Evolutionary conservation across 257 asterid genomes (phyloP).

Genomic region (Fraxinus pennsylvanica): DNA sequence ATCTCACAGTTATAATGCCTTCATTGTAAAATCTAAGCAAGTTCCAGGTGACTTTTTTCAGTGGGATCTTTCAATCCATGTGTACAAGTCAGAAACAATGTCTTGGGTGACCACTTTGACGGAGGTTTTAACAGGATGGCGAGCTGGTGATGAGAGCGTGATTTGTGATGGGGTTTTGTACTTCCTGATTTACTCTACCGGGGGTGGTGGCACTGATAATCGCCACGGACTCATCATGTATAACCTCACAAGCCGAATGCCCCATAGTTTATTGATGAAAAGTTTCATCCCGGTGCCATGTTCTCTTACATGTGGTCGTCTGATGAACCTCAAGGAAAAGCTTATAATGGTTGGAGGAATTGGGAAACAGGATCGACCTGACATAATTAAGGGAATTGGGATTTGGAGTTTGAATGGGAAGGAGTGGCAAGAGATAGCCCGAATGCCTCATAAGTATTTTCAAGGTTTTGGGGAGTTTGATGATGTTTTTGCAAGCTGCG

Average conservation of each 20-base stretch:
- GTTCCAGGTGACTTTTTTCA: conserved; percentile 73
- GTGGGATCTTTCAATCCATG: conserved; percentile 82
- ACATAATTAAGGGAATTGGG: conserved; percentile 85
- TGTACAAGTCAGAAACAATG: conserved; percentile 62
- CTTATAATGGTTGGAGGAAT: conserved; percentile 94
- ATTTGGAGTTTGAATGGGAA: conserved; percentile 76
- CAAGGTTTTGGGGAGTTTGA: conserved; percentile 97
- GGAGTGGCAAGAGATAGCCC: conserved; percentile 75
- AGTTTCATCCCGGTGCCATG: conserved; percentile 79
- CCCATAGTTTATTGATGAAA: conserved; percentile 47
- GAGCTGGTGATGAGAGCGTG: conserved; percentile 94
- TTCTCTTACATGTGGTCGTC: conserved; percentile 88
- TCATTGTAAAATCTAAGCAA: conserved; percentile 74
- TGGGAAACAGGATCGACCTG: conserved; percentile 79
- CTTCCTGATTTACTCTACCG: conserved; percentile 72
- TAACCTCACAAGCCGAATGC: conserved; percentile 44
- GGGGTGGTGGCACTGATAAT: conserved; percentile 54
- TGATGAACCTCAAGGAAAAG: conserved; percentile 80
- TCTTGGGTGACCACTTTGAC: conserved; percentile 61
- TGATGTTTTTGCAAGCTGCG: conserved; percentile 94
- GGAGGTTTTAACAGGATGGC: conserved; percentile 79
- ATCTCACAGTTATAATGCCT: conserved; percentile 45
- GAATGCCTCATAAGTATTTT: conserved; percentile 85
- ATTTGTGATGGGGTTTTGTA: conserved; percentile 74
- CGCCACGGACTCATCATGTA: conserved; percentile 79